These are phyloP conservation scores for Rhazya stricta DNA, from an alignment of 257 asterid genomes.

Conservation along the genomic window DNA sequence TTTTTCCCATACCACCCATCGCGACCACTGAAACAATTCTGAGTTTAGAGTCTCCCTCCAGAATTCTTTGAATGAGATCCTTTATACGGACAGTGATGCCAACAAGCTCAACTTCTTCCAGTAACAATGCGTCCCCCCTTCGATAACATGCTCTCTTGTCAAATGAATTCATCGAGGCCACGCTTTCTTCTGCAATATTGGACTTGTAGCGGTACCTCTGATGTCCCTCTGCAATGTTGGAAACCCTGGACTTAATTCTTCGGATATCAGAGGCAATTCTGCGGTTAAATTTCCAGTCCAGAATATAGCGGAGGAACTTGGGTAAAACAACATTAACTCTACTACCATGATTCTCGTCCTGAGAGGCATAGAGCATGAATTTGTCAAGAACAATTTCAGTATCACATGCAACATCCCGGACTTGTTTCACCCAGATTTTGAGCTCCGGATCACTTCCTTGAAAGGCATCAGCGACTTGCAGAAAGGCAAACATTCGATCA, in stretches of 20 bases:
- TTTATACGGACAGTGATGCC: constrained; percentile 19
- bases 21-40: constrained; percentile 3
- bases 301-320: neutral
- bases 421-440: constrained; percentile 29
- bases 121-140: constrained; percentile 27
- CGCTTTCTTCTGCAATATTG: constrained; percentile 5
- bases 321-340: neutral
- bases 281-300: constrained; percentile 2
- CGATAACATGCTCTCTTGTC: constrained; percentile 1
- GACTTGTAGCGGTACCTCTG: constrained; percentile 19
- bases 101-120: constrained; percentile 32
- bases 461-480: constrained; percentile 23
- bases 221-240: constrained; percentile 20
- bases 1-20: constrained; percentile 8
- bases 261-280: constrained; percentile 19
- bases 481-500: constrained; percentile 10
- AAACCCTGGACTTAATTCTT: constrained; percentile 15
- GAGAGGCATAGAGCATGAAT: constrained; percentile 17
- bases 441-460: constrained; percentile 27
- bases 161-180: neutral
- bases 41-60: neutral
- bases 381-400: constrained; percentile 25
- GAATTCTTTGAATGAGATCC: neutral
- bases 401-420: constrained; percentile 26
- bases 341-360: neutral